Base-by-base conservation (phyloP, 139 green algal genomes). In the Closterium sp. region DNA sequence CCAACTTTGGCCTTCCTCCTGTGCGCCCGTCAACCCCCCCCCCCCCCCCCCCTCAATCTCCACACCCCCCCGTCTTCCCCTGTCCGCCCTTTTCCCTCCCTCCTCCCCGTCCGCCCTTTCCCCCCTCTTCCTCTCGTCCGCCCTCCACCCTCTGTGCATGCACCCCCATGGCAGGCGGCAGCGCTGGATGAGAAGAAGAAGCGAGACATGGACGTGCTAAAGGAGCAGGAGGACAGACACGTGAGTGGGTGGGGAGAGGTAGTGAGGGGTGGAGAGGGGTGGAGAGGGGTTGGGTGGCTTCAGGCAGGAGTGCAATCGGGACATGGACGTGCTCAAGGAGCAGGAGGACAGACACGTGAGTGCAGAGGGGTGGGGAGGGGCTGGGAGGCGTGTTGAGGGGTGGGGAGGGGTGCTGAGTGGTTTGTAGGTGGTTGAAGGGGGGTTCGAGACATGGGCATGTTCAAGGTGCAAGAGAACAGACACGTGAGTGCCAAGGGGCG, bases 111-210 rank as follows among this genome's bases (percentile, higher is more conserved):
- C 22, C 73, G 22, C 22, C 73, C 73, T 86, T 24, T 24, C 22
- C 73, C 24, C 73, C 2, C 73, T 89, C 73, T 89, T 50, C 34
- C 27, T 2, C 32, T 4, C 24, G 4, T n/a, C 34, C 50, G 24
- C n/a, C 32, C 32, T 38, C 32, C 3, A 2, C 3, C 32, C 32
- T 3, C 32, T 38, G 32, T 38, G 32, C 32, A 3, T 3, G 32
- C 32, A 3, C 32, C 45, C 45, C 45, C 45, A 70, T 19, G 45
- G 70, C 89, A 92, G 90, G 87, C 88, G 2, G 91, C 73, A 88
- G 91, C 91, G 27, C 30, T 93, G 28, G 28, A 86, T 9, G 91
- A 93, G 50, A 93, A 93, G 89, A 93, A 93, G 29, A 32, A 30
- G 32, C 91, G 91, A 31, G 91, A 93, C 30, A 31, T 89, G 19